Evolutionary conservation across 1,284 basidiomycete genomes (phyloP), one percentile per base, ranked within the genome.

Genomic region (Abortiporus biennis): DNA sequence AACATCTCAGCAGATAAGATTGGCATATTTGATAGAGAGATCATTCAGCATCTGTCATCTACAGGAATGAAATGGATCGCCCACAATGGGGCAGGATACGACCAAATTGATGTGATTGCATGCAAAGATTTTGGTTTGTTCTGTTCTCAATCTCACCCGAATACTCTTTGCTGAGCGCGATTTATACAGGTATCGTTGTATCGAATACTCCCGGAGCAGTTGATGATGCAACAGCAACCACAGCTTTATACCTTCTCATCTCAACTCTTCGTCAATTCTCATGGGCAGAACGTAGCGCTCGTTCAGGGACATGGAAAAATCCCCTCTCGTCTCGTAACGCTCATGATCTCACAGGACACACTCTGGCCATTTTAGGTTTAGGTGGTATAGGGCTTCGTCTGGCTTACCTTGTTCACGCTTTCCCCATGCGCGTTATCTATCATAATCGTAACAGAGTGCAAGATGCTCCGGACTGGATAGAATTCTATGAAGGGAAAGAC

Each of bases 61-160:
- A 73, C 70, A 20, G n/a, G n/a, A n/a, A 72, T 94, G 45, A 83
- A 84, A 56, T 92, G 87, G 80, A 90, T 95, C 52, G 86, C 84
- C 1, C 90, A 93, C 62, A 92, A 93, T 49, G 92, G 92, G n/a
- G 91, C 92, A 0, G 92, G 92, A 2, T 94, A 94, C 57, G 88
- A 92, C 61, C 80, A 85, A 51, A 84, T 94, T 52, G 85, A 93
- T 57, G 76, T 92, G 4, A 61, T 63, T 2, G 85, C 84, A 3
- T 85, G 83, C 61, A 85, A 79, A 53, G 76, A 72, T 12, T 75
- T 74, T 60, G 84, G 83, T 17, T 21, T 40, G 40, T 11, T 29
- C 15, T 23, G 35, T n/a, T 4, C 23, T 22, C 11, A 13, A 40
- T 19, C 11, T 31, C 19, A 6, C 5, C 5, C 16, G 33, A 17